Evolutionary conservation across 257 asterid species (phyloP).

Genomic region (Rhazya stricta): DNA sequence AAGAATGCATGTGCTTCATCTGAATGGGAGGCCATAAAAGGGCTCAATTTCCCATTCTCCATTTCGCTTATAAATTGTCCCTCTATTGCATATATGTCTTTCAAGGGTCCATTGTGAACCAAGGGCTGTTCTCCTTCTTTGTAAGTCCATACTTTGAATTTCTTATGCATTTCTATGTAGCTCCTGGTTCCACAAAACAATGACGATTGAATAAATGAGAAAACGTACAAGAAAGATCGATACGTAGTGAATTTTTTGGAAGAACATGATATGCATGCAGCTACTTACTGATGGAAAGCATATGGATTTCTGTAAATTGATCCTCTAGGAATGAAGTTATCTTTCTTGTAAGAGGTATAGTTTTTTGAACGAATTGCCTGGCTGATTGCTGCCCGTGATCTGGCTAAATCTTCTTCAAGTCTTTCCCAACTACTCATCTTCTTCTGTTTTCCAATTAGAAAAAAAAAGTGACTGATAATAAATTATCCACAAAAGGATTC

Average conservation of each 20-base stretch:
- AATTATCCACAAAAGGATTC: too few relatives aligned
- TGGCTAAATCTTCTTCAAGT: constrained; percentile 24
- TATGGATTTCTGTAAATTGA: constrained; percentile 22
- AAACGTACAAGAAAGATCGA: background rate
- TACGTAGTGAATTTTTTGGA: too few relatives aligned
- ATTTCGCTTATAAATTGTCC: constrained; percentile 27
- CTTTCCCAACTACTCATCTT: background rate
- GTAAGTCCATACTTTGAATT: constrained; percentile 27
- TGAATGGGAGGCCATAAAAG: constrained; percentile 18
- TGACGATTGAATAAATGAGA: background rate
- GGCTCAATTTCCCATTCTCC: background rate
- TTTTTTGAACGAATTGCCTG: constrained; percentile 13
- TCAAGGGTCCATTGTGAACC: constrained; percentile 23
- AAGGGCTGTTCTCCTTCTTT: constrained; percentile 25
- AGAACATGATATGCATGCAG: background rate
- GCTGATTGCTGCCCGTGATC: constrained; percentile 19
- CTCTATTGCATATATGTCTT: constrained; percentile 23
- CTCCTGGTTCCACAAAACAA: constrained; percentile 13
- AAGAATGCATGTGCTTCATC: constrained; percentile 23
- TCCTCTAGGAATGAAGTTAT: constrained; percentile 20
- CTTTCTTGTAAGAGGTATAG: background rate
- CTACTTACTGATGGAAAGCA: constrained; percentile 28
- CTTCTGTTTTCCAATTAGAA: constrained; percentile 6
- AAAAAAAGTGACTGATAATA: background rate
- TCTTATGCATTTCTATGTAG: constrained; percentile 20